Evolutionary conservation across 2,329 filamentous ascomycete species (phyloP).

Genomic region (Cercospora sp.): DNA sequence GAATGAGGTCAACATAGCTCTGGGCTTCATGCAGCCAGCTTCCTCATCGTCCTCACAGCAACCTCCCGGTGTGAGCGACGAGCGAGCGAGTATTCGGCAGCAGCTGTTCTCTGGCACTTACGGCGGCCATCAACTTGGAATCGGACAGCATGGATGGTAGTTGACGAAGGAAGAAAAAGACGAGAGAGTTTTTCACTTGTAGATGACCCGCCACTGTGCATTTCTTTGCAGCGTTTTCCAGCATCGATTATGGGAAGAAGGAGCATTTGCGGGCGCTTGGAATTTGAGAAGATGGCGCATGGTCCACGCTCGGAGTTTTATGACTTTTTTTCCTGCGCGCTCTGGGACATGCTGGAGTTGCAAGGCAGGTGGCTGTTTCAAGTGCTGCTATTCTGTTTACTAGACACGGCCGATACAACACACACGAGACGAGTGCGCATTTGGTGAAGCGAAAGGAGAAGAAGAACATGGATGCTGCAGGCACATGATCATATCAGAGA

Average conservation of each 20-base stretch:
- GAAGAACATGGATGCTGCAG: background rate
- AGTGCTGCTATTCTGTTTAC: background rate
- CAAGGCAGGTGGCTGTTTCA: background rate
- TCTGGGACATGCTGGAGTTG: background rate
- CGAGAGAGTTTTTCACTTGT: background rate
- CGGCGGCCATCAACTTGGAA: constrained; percentile 53
- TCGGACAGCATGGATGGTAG: constrained; percentile 42
- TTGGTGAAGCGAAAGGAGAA: background rate
- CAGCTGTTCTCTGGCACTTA: constrained; percentile 43
- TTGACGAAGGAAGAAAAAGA: background rate
- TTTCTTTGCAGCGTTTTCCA: background rate
- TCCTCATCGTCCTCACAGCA: constrained; percentile 30
- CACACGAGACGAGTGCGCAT: background rate
- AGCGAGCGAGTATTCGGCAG: constrained; percentile 54
- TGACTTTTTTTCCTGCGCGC: background rate
- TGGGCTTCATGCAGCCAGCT: constrained; percentile 72
- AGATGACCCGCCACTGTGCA: background rate
- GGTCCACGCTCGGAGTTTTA: background rate
- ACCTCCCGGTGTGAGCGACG: constrained; percentile 32
- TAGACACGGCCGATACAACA: background rate
- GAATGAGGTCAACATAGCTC: constrained; percentile 67
- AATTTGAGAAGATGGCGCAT: background rate
- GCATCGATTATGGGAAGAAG: background rate
- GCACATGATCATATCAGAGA: background rate
- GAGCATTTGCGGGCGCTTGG: background rate